Evolutionary conservation across 2,329 filamentous ascomycete species (phyloP).

Genomic region (Cephalotrichum gorgonifer): DNA sequence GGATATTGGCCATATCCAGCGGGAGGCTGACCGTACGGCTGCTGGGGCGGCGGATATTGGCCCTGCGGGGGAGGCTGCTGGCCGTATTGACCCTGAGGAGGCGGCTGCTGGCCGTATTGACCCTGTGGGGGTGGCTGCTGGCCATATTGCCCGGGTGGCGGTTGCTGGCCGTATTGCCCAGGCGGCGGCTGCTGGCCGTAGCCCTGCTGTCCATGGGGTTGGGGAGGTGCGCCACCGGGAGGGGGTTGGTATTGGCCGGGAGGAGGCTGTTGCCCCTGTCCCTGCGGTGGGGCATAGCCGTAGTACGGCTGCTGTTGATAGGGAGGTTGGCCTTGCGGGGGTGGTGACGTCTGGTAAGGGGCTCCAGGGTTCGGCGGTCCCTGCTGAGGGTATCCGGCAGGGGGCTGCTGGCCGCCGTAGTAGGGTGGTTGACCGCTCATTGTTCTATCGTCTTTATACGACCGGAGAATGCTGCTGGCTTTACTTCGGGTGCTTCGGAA

Average conservation of each 20-base stretch:
- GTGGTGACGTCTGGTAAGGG: not conserved
- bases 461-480: too few relatives aligned
- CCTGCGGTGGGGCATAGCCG: slow-evolving; percentile 2
- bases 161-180: not conserved
- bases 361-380: not conserved
- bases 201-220: not conserved
- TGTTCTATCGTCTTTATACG: too few relatives aligned
- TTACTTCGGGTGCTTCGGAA: too few relatives aligned
- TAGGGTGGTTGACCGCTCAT: slow-evolving; percentile 2
- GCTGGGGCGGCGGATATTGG: slow-evolving; percentile 1
- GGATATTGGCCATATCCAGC: not conserved
- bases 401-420: slow-evolving; percentile 6
- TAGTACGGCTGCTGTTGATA: slow-evolving; percentile 6
- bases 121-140: slow-evolving; percentile 2
- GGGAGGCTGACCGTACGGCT: slow-evolving; percentile 6
- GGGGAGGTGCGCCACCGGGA: too few relatives aligned
- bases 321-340: not conserved
- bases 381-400: not conserved
- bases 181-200: not conserved
- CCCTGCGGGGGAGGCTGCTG: slow-evolving; percentile 10
- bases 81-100: slow-evolving; percentile 3
- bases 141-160: not conserved
- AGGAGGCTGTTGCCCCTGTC: not conserved
- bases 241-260: not conserved
- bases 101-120: slow-evolving; percentile 4